Evolutionary conservation across 768 basidiomycete species (phyloP).

Genomic region (Grammothele lineata): DNA sequence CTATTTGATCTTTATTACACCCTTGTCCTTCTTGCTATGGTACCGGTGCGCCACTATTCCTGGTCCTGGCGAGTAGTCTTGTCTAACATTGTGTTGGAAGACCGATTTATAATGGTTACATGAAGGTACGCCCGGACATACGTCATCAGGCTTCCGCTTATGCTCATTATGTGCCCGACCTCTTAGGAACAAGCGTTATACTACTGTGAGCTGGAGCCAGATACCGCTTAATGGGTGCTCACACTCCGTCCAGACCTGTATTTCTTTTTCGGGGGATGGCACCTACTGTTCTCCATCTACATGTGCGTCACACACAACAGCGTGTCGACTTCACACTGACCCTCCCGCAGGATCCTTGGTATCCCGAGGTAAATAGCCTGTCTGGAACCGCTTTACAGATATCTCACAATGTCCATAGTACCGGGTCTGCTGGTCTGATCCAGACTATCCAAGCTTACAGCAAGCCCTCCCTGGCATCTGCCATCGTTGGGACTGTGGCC

Average conservation of each 20-base stretch:
- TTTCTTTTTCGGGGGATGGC: conserved; percentile 96
- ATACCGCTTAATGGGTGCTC: conserved; percentile 23
- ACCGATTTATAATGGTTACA: conserved; percentile 96
- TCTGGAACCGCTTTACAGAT: neutral
- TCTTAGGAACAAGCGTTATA: conserved; percentile 85
- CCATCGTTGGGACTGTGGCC: conserved; percentile 73
- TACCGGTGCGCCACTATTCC: conserved; percentile 57
- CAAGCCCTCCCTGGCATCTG: conserved; percentile 69
- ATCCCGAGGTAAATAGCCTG: conserved; percentile 61
- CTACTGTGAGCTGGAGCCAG: conserved; percentile 64
- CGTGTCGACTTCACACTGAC: conserved; percentile 2
- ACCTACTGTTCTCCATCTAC: conserved; percentile 89
- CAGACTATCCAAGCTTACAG: conserved; percentile 84
- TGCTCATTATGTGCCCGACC: no score
- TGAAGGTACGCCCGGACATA: conserved; percentile 80
- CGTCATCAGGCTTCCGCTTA: no score
- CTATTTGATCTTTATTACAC: conserved; percentile 74
- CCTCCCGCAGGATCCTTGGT: conserved; percentile 74
- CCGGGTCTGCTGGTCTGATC: conserved; percentile 93
- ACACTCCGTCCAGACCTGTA: conserved; percentile 87
- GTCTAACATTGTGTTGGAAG: conserved; percentile 39
- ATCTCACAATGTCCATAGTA: conserved; percentile 43
- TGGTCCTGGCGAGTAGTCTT: no score
- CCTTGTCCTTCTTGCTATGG: conserved; percentile 88
- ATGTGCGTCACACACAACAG: conserved; percentile 46